phyloP scores from a whole-genome alignment of 345 rosid genomes.

The Durio zibethinus region DNA sequence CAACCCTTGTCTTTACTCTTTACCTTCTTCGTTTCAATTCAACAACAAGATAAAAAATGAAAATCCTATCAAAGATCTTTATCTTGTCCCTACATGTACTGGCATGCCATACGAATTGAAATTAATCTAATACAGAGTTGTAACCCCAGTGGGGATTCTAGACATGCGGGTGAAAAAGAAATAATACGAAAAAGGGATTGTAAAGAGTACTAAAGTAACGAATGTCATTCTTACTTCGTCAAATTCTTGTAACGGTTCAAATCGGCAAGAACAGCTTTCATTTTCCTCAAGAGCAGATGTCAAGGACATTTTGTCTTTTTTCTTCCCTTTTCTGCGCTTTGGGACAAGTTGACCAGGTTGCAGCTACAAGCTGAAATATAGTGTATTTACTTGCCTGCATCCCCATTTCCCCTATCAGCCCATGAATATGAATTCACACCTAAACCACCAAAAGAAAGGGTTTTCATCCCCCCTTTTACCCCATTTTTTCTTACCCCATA shows the following conservation, averaged over 20 bases:
- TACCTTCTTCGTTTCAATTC: conserved; percentile 12
- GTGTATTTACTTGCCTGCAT: background rate
- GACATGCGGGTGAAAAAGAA: background rate
- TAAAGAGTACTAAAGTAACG: background rate
- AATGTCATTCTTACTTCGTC: background rate
- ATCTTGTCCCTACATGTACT: background rate
- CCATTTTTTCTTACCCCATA: background rate
- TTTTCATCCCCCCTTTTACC: background rate
- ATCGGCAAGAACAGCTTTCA: background rate
- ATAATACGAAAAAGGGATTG: background rate
- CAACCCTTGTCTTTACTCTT: conserved; percentile 18
- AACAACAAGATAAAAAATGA: background rate
- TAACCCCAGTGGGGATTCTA: background rate
- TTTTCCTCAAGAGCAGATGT: background rate
- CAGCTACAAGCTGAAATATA: background rate
- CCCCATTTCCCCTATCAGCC: too few relatives aligned
- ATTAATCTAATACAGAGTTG: background rate
- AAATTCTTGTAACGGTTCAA: background rate
- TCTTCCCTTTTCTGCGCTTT: background rate
- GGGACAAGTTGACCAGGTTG: background rate
- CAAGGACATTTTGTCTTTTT: background rate
- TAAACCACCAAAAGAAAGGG: background rate
- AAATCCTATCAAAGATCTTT: background rate
- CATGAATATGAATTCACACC: background rate
- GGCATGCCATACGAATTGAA: background rate